Evolutionary conservation across 2,329 filamentous ascomycete species (phyloP).

Genomic region (Camillea tinctor): DNA sequence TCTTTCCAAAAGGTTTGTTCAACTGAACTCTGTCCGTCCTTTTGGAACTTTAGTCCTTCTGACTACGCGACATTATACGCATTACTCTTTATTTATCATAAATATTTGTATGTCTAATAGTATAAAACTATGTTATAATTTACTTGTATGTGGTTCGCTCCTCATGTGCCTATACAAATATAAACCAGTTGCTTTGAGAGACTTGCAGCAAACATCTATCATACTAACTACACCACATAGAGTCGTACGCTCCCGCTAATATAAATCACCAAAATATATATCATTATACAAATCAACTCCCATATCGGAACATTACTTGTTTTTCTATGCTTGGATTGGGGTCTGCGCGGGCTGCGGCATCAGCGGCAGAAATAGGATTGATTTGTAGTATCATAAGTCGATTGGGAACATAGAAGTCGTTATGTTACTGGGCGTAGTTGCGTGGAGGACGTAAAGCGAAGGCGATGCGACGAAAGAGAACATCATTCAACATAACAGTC

Average conservation of each 20-base stretch:
- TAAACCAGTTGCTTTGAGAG: not conserved
- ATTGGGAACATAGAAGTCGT: slow-evolving; percentile 3
- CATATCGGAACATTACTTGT: not conserved
- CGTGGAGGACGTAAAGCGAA: not conserved
- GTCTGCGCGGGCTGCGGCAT: slow-evolving; percentile 12
- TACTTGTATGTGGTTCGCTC: not conserved
- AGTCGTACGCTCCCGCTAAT: not conserved
- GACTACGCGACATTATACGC: no score
- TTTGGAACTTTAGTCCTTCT: no score
- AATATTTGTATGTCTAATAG: no score
- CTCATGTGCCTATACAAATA: not conserved
- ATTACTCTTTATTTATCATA: no score
- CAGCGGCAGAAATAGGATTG: slow-evolving; percentile 14
- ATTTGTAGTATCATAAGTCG: slow-evolving; percentile 8
- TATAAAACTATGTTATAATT: no score
- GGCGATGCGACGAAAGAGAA: not conserved
- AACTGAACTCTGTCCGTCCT: no score
- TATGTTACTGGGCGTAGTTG: not conserved
- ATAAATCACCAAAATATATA: not conserved
- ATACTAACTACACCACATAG: not conserved
- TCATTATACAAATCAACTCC: not conserved
- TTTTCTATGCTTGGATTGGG: not conserved
- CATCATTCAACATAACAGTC: not conserved
- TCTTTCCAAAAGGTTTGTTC: no score
- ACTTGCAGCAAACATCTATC: not conserved